Evolutionary conservation across 1,284 basidiomycete genomes (phyloP), one percentile per base, ranked within the genome.

Genomic region (Peniophora sp.): DNA sequence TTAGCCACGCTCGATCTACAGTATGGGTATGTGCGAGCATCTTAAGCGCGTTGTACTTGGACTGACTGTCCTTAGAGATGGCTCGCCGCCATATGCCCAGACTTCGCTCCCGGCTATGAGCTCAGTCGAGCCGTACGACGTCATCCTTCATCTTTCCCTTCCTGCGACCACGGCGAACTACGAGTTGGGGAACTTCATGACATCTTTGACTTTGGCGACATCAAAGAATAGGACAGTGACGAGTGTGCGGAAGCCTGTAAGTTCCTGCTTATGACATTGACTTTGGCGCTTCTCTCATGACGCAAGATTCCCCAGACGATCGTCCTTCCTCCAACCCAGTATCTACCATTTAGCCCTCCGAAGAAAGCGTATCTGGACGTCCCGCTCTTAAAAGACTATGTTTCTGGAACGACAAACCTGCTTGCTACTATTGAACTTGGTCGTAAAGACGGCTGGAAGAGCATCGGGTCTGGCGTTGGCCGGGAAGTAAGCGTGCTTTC

Each of bases 101-200:
- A 58, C 72, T 1, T 53, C 63, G 2, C 63, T 90, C 0, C 73
- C 79, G 3, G 50, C 63, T 12, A 67, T 90, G 23, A 71, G 74
- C 47, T 58, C 77, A 17, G 66, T 73, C 36, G 88, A 90, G 55
- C 76, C 77, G 8, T 91, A 90, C 52, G 80, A 89, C 56, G 70
- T 91, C 48, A 80, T 78, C 38, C 66, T 89, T 12, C 75, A 80
- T 50, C 69, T 91, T n/a, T 64, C 68, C 19, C 69, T 91, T 2
- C 89, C 89, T 12, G 70, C 78, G 1, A 75, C 74, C n/a, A 77
- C 81, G 52, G 65, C 79, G 16, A 91, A 89, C 66, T 69, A 77
- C 57, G 81, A 71, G 2, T 74, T 91, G 1, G 87, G 87, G 24
- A 91, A 91, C 64, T 91, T 91, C 64, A 91, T 91, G 87, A 69